These are phyloP conservation scores for Ophiobolus disseminans DNA, from an alignment of 2,329 filamentous ascomycete species.

Conservation along the genomic window DNA sequence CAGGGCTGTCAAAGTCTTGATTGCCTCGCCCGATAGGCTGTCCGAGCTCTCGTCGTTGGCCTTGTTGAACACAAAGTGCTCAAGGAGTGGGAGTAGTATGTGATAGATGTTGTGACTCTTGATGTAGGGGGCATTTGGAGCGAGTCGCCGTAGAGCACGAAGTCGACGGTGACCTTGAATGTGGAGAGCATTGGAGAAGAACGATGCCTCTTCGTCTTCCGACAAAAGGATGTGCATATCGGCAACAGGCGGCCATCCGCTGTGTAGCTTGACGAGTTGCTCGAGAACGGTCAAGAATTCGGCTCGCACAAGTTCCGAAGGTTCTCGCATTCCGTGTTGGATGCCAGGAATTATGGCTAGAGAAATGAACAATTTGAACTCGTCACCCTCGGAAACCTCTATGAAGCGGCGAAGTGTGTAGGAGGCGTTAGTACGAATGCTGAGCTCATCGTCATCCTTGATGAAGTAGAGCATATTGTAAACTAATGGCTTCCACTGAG, in stretches of 20 bases:
- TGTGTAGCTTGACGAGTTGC: slow-evolving; percentile 74
- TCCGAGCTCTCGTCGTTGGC: slow-evolving; percentile 78
- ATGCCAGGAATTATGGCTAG: slow-evolving; percentile 76
- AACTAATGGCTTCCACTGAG: slow-evolving; percentile 86
- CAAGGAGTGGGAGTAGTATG: slow-evolving; percentile 88
- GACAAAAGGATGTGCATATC: slow-evolving; percentile 77
- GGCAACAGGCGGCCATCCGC: slow-evolving; percentile 72
- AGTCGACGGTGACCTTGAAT: slow-evolving; percentile 87
- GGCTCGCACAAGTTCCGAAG: slow-evolving; percentile 81
- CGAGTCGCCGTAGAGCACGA: slow-evolving; percentile 80
- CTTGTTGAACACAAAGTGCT: slow-evolving; percentile 91
- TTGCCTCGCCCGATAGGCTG: slow-evolving; percentile 84
- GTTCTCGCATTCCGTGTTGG: slow-evolving; percentile 75
- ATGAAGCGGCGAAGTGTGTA: slow-evolving; percentile 81
- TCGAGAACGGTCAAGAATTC: slow-evolving; percentile 84
- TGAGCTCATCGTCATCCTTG: slow-evolving; percentile 84
- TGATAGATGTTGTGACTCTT: slow-evolving; percentile 80
- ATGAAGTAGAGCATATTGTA: slow-evolving; percentile 91
- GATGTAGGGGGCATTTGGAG: slow-evolving; percentile 72
- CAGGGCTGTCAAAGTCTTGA: slow-evolving; percentile 78
- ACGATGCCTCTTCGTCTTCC: slow-evolving; percentile 78
- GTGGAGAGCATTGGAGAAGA: slow-evolving; percentile 92
- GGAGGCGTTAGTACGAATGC: slow-evolving; percentile 82
- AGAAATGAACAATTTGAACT: slow-evolving; percentile 66
- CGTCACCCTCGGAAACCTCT: slow-evolving; percentile 58